A percentile compares a stretch with the other conserved stretches of the same genome.
Conservation (phyloP, 176 grass and related monocot species). For the Eragrostis nindensis region DNA sequence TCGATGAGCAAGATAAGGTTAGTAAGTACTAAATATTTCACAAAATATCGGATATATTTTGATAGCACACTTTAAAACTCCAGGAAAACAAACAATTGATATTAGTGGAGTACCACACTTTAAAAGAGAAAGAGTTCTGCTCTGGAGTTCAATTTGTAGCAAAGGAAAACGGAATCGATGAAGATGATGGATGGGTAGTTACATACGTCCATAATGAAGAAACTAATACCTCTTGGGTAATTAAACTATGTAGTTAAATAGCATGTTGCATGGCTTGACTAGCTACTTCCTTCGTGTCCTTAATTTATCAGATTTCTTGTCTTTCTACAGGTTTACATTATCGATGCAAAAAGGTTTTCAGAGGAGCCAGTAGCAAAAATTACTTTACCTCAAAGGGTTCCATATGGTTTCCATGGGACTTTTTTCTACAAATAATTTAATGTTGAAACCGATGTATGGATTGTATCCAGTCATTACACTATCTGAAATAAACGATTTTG, state of each 20-base stretch:
- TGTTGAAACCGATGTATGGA: not conserved
- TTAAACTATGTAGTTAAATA: not conserved
- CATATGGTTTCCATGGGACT: slow-evolving; percentile 52
- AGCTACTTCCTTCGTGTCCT: not conserved
- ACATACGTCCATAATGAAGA: slow-evolving; percentile 44
- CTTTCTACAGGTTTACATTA: slow-evolving; percentile 50
- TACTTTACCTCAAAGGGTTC: slow-evolving; percentile 49
- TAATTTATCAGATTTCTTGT: not conserved
- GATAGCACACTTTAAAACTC: not conserved
- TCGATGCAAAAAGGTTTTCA: slow-evolving; percentile 52
- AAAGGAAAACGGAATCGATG: slow-evolving; percentile 27
- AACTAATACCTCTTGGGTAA: slow-evolving; percentile 39
- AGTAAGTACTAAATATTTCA: not conserved
- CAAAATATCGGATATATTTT: not conserved
- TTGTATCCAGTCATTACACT: slow-evolving; percentile 7
- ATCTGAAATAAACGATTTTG: not conserved
- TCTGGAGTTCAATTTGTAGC: slow-evolving; percentile 55
- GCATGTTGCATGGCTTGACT: not conserved
- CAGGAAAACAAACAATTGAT: slow-evolving; percentile 38
- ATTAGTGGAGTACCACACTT: slow-evolving; percentile 41
- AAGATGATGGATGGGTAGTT: slow-evolving; percentile 59
- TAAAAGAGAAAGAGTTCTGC: slow-evolving; percentile 39
- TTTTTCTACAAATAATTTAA: slow-evolving; percentile 38
- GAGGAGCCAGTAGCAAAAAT: slow-evolving; percentile 38
- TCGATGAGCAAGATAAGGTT: slow-evolving; percentile 41